A percentile compares a stretch with the other conserved stretches of the same genome.
These are phyloP conservation scores for Sclerotiophoma versabilis DNA, from an alignment of 2,329 filamentous ascomycete species.

Conservation along the genomic window DNA sequence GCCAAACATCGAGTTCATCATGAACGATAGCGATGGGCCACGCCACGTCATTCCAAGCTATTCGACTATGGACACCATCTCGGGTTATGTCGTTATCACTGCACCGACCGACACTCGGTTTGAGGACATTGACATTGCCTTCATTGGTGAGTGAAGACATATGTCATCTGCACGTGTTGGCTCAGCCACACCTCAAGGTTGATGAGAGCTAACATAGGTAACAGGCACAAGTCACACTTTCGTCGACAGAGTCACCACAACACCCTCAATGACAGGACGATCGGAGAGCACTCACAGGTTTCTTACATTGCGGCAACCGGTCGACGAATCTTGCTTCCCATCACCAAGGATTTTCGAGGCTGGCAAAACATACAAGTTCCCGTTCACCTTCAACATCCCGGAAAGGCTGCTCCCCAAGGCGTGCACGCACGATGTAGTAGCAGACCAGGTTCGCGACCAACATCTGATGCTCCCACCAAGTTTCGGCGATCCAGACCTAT, in stretches of 20 bases:
- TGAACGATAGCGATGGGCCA: slow-evolving; percentile 44
- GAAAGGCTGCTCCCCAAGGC: slow-evolving; percentile 65
- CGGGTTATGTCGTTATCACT: slow-evolving; percentile 61
- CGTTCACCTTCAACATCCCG: slow-evolving; percentile 70
- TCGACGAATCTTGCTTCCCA: slow-evolving; percentile 61
- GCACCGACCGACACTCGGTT: slow-evolving; percentile 62
- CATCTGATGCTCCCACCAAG: slow-evolving; percentile 68
- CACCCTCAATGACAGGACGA: slow-evolving; percentile 61
- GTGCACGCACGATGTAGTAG: slow-evolving; percentile 62
- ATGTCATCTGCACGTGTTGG: background rate
- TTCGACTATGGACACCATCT: slow-evolving; percentile 65
- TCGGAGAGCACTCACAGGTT: slow-evolving; percentile 67
- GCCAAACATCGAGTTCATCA: slow-evolving; percentile 53
- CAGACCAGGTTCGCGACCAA: slow-evolving; percentile 60
- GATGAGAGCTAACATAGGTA: slow-evolving; percentile 21
- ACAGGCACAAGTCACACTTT: slow-evolving; percentile 60
- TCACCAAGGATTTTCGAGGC: slow-evolving; percentile 61
- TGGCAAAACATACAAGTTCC: slow-evolving; percentile 64
- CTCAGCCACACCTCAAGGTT: background rate
- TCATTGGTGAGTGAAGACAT: slow-evolving; percentile 57
- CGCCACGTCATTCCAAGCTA: slow-evolving; percentile 54
- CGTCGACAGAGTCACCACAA: slow-evolving; percentile 62
- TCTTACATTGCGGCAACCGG: slow-evolving; percentile 67
- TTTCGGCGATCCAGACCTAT: slow-evolving; percentile 64
- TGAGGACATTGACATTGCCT: slow-evolving; percentile 65